Evolutionary conservation across 257 asterid genomes (phyloP).

Genomic region (Dorcoceras hygrometricum): DNA sequence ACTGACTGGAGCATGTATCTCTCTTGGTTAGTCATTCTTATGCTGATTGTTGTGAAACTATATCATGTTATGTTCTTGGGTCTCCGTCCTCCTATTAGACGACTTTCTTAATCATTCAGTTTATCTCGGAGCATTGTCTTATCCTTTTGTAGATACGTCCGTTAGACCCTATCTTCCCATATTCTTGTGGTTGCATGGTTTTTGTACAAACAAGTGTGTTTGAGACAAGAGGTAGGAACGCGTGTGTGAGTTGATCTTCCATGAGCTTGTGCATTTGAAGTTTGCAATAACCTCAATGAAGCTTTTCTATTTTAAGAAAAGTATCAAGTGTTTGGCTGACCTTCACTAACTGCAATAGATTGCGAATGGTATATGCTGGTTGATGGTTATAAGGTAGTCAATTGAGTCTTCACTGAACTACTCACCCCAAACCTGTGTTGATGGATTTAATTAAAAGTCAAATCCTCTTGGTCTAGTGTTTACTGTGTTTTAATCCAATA

Average conservation of each 20-base stretch:
- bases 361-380: neutral
- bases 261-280: neutral
- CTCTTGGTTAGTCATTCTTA: conserved; percentile 58
- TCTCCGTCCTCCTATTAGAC: neutral
- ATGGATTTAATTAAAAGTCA: too few relatives aligned
- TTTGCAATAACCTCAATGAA: neutral
- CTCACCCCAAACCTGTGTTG: too few relatives aligned
- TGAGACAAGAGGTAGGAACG: too few relatives aligned
- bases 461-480: too few relatives aligned
- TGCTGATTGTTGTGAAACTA: neutral
- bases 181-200: neutral
- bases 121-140: neutral
- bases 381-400: too few relatives aligned
- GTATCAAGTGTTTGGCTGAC: neutral
- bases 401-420: too few relatives aligned
- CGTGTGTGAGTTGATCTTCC: too few relatives aligned
- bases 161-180: neutral
- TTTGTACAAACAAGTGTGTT: neutral
- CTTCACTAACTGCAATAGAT: neutral
- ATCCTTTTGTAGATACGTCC: neutral
- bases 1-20: conserved; percentile 83
- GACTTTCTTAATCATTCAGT: neutral
- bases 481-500: too few relatives aligned
- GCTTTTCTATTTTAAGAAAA: neutral
- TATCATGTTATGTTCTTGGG: neutral